phyloP scores from a whole-genome alignment of 164 flowering plant genomes.

The Stephania cephalantha region DNA sequence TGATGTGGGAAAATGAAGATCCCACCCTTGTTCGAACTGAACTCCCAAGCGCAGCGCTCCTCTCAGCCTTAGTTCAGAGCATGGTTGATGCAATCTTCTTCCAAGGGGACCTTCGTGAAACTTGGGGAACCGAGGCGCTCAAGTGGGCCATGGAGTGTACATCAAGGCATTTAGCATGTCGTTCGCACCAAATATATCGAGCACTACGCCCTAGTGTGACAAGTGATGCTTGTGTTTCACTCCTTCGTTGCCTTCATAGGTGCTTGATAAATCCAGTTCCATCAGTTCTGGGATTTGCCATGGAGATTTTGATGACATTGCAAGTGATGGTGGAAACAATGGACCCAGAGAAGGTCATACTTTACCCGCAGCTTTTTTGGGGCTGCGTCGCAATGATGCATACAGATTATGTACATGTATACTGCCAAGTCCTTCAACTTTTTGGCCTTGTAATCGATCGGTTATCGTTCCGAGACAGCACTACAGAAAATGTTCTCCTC shows the following conservation, averaged over 20 bases:
- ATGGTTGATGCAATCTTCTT: slow-evolving; percentile 99
- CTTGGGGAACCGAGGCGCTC: slow-evolving; percentile 97
- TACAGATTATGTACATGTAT: slow-evolving; percentile 94
- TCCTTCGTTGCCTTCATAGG: slow-evolving; percentile 90
- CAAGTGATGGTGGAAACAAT: slow-evolving; percentile 99
- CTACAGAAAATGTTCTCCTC: slow-evolving; percentile 93
- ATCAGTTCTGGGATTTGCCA: slow-evolving; percentile 79
- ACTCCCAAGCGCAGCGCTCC: slow-evolving; percentile 95
- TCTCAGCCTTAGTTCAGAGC: slow-evolving; percentile 93
- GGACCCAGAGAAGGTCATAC: slow-evolving; percentile 98
- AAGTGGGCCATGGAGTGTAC: slow-evolving; percentile 99
- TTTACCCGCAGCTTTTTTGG: slow-evolving; percentile 98
- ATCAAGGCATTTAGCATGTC: slow-evolving; percentile 96
- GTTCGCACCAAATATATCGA: slow-evolving; percentile 98
- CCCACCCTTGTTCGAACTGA: slow-evolving; percentile 70
- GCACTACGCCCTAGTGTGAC: slow-evolving; percentile 87
- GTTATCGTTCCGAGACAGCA: slow-evolving; percentile 76
- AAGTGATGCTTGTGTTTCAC: slow-evolving; percentile 87
- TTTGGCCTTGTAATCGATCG: slow-evolving; percentile 90
- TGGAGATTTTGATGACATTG: slow-evolving; percentile 88
- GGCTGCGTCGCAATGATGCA: slow-evolving; percentile 99
- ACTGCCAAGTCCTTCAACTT: slow-evolving; percentile 93
- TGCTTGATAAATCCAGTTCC: slow-evolving; percentile 90
- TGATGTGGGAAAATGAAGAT: slow-evolving; percentile 99
- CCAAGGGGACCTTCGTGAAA: slow-evolving; percentile 96